Evolutionary conservation across 805 yeast genomes (phyloP), one percentile per base, ranked within the genome.

Genomic region (Starmerella gropengiesseri): DNA sequence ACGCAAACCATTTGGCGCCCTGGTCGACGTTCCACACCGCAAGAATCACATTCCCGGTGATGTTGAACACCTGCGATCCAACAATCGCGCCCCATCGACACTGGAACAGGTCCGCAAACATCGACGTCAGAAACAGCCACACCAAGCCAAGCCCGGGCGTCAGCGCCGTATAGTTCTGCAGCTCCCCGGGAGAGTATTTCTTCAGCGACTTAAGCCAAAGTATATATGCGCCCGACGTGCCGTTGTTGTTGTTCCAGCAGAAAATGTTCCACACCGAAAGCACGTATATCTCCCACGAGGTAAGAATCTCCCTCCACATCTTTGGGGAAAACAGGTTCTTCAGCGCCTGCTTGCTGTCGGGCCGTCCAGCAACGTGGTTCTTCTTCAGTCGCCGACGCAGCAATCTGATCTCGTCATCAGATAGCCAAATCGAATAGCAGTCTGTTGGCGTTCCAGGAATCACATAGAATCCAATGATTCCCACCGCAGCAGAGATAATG

Each of bases 371-470:
- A n/a, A 35, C 45, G 30, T 36, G 45, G 25, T 46, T 50, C 18
- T 47, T 34, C 25, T 34, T 37, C 32, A 70, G 55, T 48, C 75
- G 59, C 32, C 55, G 57, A 45, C 78, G 64, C 2, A 77, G 73
- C 26, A 75, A 57, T 48, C 68, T 62, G 34, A 73, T 72, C 46
- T 77, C 81, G 31, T 73, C 75, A 48, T 74, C 78, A 0, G 74
- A 66, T 20, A 77, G 56, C 52, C 67, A 73, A 18, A 70, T 57
- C 3, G 77, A 71, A 43, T 71, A 70, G 54, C 77, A 69, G 41
- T 68, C 65, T 39, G 67, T 60, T 5, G 85, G 84, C 16, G 81
- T 78, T 37, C 84, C 85, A 8, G 85, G 86, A 47, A 77, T 60
- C 52, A 66, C 50, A 54, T 70, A 73, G 45, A 68, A 65, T 0